phyloP scores from a whole-genome alignment of 371 early-diverging fungal genomes.

The Mortierella sp. region DNA sequence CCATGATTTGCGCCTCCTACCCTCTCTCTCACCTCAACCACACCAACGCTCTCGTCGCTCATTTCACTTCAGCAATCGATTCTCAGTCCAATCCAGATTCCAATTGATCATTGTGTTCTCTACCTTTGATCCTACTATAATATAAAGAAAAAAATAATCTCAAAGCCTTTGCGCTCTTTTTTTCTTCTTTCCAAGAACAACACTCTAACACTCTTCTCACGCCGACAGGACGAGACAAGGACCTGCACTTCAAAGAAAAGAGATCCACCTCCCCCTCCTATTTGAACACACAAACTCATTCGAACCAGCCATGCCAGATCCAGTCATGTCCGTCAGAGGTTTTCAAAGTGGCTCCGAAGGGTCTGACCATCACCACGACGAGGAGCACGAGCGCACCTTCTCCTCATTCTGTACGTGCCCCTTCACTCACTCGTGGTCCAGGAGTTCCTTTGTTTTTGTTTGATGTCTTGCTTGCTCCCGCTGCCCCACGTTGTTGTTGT shows the following conservation, averaged over 20 bases:
- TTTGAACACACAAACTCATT: background rate
- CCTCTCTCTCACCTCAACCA: constrained; percentile 14
- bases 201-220: background rate
- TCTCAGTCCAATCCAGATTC: constrained; percentile 26
- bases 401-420: constrained; percentile 41
- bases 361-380: constrained; percentile 54
- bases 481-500: background rate
- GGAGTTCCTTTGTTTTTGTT: background rate
- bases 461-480: background rate
- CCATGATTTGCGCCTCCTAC: constrained; percentile 29
- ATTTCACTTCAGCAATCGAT: background rate
- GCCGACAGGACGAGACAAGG: background rate
- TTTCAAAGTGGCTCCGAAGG: constrained; percentile 55
- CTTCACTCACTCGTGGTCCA: background rate
- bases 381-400: constrained; percentile 47
- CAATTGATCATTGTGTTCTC: constrained; percentile 4
- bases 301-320: constrained; percentile 41
- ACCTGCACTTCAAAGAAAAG: background rate
- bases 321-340: constrained; percentile 31
- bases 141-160: background rate
- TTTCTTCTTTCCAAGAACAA: background rate
- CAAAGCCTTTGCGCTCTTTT: background rate
- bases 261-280: background rate
- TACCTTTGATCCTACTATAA: background rate
- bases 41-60: constrained; percentile 12